Evolutionary conservation across 495 filamentous ascomycete species (phyloP).

Genomic region (Xylaria bambusicola): DNA sequence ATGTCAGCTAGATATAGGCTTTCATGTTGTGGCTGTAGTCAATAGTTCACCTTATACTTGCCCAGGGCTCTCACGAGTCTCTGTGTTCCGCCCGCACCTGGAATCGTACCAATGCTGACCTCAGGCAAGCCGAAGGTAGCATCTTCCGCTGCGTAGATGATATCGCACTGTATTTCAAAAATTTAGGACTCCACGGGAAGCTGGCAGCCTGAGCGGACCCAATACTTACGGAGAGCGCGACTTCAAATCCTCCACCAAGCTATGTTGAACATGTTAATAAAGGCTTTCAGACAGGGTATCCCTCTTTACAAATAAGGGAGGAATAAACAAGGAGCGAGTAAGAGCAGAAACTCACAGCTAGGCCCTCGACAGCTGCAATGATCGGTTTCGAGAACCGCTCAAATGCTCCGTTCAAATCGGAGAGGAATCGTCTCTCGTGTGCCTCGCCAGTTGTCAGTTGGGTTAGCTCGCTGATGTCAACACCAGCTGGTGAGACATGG

Average conservation of each 20-base stretch:
- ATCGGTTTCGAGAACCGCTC: conserved; percentile 33
- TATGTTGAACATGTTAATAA: conserved; percentile 9
- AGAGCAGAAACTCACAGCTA: conserved; percentile 29
- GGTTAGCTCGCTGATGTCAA: conserved; percentile 41
- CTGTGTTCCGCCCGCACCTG: conserved; percentile 47
- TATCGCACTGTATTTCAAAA: conserved; percentile 34
- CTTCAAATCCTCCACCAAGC: conserved; percentile 41
- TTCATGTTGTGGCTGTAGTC: not conserved
- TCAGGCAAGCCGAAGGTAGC: conserved; percentile 46
- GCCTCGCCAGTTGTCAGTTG: conserved; percentile 34
- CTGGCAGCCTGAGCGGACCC: not conserved
- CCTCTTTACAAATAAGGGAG: no score
- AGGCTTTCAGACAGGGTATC: no score
- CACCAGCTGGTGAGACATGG: conserved; percentile 32
- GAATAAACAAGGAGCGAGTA: no score
- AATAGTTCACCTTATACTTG: conserved; percentile 36
- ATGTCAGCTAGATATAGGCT: not conserved
- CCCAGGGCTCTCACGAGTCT: conserved; percentile 41
- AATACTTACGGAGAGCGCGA: conserved; percentile 34
- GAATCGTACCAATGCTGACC: conserved; percentile 45
- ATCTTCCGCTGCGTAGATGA: conserved; percentile 38
- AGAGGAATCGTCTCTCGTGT: conserved; percentile 33
- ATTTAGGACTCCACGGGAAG: not conserved
- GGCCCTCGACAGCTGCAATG: conserved; percentile 38
- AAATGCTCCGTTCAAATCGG: conserved; percentile 39